Percentiles rank a stretch among this genome's conserved stretches.
Evolutionary conservation across 345 rosid species (phyloP).

Genomic region (Euclidium syriacum): DNA sequence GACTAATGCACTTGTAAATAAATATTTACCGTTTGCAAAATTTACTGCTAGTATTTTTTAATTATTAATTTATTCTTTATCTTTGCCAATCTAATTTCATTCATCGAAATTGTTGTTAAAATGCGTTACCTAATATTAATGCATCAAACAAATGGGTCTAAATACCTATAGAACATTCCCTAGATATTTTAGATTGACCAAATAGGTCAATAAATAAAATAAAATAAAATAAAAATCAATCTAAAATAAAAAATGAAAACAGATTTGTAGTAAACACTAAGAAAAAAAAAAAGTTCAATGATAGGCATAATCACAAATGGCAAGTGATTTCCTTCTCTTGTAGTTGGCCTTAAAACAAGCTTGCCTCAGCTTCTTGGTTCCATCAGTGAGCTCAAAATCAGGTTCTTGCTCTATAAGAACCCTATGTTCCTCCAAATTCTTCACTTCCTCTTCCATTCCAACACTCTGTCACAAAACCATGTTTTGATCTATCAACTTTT

Average conservation of each 20-base stretch:
- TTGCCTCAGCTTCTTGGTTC: slow-evolving; percentile 54
- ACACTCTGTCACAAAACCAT: slow-evolving; percentile 31
- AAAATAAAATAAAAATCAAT: not conserved
- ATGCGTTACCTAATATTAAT: not conserved
- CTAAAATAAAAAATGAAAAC: not conserved
- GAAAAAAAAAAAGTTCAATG: not conserved
- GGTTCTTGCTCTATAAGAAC: slow-evolving; percentile 38
- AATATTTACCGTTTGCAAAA: not conserved
- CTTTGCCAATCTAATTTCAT: not conserved
- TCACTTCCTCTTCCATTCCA: slow-evolving; percentile 40
- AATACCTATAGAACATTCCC: not conserved
- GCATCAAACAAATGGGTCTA: not conserved
- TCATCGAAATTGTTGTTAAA: slow-evolving; percentile 6
- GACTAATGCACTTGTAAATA: not conserved
- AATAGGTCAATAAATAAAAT: not conserved
- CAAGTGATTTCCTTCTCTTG: slow-evolving; percentile 40
- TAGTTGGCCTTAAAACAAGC: slow-evolving; percentile 64
- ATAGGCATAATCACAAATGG: not conserved
- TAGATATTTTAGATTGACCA: slow-evolving; percentile 9
- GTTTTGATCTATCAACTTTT: not conserved
- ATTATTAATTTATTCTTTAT: not conserved
- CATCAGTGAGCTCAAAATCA: slow-evolving; percentile 41
- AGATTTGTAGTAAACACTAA: not conserved
- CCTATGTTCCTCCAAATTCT: slow-evolving; percentile 46
- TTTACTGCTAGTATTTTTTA: too few species aligned